phyloP scores from a whole-genome alignment of 1,139 yeast species.

The Suhomyces bribrorum region DNA sequence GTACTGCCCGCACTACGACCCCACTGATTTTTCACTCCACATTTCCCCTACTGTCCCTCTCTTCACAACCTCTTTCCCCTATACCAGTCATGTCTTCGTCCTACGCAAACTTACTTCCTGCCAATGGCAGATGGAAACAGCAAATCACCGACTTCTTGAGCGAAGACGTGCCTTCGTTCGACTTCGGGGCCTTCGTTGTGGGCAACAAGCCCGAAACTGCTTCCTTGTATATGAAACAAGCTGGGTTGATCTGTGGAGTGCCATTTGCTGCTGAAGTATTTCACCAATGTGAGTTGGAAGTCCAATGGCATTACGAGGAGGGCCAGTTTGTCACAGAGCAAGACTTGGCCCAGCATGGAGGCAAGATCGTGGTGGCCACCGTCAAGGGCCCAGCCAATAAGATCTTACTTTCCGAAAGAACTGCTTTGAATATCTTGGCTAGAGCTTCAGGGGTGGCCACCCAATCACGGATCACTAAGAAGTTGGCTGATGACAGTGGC shows the following conservation, averaged over 20 bases:
- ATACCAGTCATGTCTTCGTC: constrained; percentile 10
- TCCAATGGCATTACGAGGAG: constrained; percentile 72
- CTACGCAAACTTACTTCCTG: constrained; percentile 65
- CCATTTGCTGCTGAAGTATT: constrained; percentile 91
- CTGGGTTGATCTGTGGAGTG: constrained; percentile 81
- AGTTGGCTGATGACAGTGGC: constrained; percentile 68
- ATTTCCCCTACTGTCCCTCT: background rate
- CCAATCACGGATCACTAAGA: constrained; percentile 58
- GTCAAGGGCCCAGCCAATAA: constrained; percentile 81
- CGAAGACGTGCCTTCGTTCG: constrained; percentile 93
- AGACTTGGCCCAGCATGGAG: constrained; percentile 43
- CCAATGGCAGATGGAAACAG: constrained; percentile 75
- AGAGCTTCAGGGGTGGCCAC: constrained; percentile 93
- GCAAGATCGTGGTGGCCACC: constrained; percentile 73
- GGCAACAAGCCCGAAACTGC: constrained; percentile 74
- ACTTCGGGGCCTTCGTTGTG: constrained; percentile 93
- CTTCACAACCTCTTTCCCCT: too few relatives aligned
- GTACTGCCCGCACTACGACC: too few relatives aligned
- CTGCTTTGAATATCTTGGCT: constrained; percentile 79
- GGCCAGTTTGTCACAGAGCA: constrained; percentile 55
- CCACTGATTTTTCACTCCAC: background rate
- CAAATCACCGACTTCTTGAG: constrained; percentile 72
- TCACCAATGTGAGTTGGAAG: constrained; percentile 67
- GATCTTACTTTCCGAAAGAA: constrained; percentile 80
- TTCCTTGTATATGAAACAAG: constrained; percentile 76